Evolutionary conservation across 495 filamentous ascomycete genomes (phyloP), one percentile per base, ranked within the genome.

Genomic region (Poronia punctata): DNA sequence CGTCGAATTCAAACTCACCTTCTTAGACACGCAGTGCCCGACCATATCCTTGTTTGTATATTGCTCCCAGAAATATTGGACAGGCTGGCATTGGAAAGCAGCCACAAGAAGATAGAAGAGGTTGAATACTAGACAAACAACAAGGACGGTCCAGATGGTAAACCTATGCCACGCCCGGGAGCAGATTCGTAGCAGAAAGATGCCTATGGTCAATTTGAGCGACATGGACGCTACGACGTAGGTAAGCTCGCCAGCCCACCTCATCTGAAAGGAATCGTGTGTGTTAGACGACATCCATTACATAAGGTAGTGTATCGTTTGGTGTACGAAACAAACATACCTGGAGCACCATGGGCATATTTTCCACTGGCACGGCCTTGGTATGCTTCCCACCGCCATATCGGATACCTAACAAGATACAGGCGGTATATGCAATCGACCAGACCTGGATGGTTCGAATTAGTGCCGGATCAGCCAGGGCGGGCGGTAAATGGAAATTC

Each of bases 131-230:
- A 51, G 43, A 15, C 49, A 43, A 32, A 65, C 51, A 4, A 52
- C 19, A 4, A 67, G 28, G 12, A 64, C 54, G 7, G 45, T 53
- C 51, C 43, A 61, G 32, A 65, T 60, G 22, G 55, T 38, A 4
- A 26, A 19, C 17, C 43, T 47, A 19, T 56, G 56, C 56, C 56
- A 59, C 3, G 12, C 12, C 21, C 38, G 38, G 5, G 55, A 41
- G 27, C 61, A 60, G 25, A 70, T 52, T 22, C 65, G 65, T 3
- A 67, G 48, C 17, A 68, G 60, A 46, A 68, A 67, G 31, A 65
- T 23, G 11, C 60, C 66, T 14, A 67, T 52, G 3, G 62, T 52
- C 12, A 60, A 52, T 34, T 70, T 70, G 3, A 66, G 37, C 14
- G 55, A 28, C 6, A 54, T 47, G 25, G 48, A 62, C 26, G 56